Base-by-base conservation (phyloP, 345 rosid genomes). In the Hirschfeldia incana region DNA sequence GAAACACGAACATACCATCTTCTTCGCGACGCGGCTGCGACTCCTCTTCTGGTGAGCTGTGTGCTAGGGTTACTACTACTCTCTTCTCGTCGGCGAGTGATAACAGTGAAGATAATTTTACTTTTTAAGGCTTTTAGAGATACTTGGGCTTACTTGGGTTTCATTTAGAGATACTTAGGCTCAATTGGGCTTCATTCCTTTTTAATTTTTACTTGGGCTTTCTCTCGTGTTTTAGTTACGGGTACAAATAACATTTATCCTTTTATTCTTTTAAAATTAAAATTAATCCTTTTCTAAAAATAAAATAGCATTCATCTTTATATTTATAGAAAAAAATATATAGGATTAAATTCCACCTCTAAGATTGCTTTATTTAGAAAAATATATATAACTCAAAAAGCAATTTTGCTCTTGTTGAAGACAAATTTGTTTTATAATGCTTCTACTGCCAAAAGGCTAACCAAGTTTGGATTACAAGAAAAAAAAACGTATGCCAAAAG, bases 11-110 rank as follows among this genome's bases (percentile, higher is more conserved):
- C 5, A 1, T 36, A 71, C 75, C 64, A 73, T 63, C 39, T 55
- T 15, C 17, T 39, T 6, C 15, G 29, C 53, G 8, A 58, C 34
- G 59, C 59, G 59, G 6, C 9, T 53, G 2, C 2, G 59, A 53
- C n/a, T n/a, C 7, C 58, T 53, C 28, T 16, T 58, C 62, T 58
- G 0, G 60, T 58, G 62, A 58, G 30, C 5, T 8, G 57, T 51
- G 49, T 10, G 76, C 76, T 73, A 65, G 77, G 77, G 70, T 17
- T 64, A 30, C 61, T 21, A 21, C 21, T 21, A 21, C 21, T 21
- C 21, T 44, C 75, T 1, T 9, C 53, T 51, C 57, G 21, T 51
- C 53, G 53, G 12, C 36, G 8, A 8, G 13, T 36, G 1, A 0
- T 12, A 12, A 21, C 42, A 16, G 21, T 6, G 37, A 28, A 30